Base-by-base conservation (phyloP, 768 basidiomycete genomes). In the Pulveroboletus ravenelii region DNA sequence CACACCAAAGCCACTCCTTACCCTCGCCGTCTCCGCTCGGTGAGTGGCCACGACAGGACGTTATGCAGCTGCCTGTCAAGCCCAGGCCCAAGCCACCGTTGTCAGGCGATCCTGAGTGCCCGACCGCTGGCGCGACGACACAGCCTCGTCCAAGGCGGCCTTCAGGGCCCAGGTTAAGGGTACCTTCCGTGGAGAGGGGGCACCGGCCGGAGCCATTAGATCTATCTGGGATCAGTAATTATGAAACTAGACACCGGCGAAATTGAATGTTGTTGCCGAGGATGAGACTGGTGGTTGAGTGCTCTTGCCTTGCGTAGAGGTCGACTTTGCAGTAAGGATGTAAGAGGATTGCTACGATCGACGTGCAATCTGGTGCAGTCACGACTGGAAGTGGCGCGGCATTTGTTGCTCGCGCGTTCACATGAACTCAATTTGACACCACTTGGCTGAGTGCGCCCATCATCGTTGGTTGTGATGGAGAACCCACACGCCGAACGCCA, bases 401-500 rank as follows among this genome's bases (percentile, higher is more conserved):
- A 36, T 23, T 32, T 10, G 35, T 31, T 8, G 12, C 39, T 29
- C 17, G 30, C 14, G 17, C 14, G 42, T 30, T 20, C 27, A 41
- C 10, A 34, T 13, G 37, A 39, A 31, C 38, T 10, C 6, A 23
- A 29, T 31, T n/a, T 17, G 17, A 18, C 8, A 5, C 9, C 14
- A 20, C 2, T 20, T 48, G 29, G 12, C 8, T 54, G 38, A 53
- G 39, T 45, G 50, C 25, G 13, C 39, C 20, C 52, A 48, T 39
- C 49, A 53, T 50, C 15, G 25, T 27, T 44, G 27, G 23, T 45
- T 50, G 44, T 47, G 48, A 95, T 96, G 93, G 92, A 96, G 70
- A 95, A 95, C 67, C 93, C 93, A 18, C 93, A 97, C 59, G 89
- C 90, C 45, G 92, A 94, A 69, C 78, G 89, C 38, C 93, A 97